Percentiles rank a stretch among this genome's conserved stretches.
Evolutionary conservation across 2,329 filamentous ascomycete genomes (phyloP).

Genomic region (Dryadomyces quercivorus): DNA sequence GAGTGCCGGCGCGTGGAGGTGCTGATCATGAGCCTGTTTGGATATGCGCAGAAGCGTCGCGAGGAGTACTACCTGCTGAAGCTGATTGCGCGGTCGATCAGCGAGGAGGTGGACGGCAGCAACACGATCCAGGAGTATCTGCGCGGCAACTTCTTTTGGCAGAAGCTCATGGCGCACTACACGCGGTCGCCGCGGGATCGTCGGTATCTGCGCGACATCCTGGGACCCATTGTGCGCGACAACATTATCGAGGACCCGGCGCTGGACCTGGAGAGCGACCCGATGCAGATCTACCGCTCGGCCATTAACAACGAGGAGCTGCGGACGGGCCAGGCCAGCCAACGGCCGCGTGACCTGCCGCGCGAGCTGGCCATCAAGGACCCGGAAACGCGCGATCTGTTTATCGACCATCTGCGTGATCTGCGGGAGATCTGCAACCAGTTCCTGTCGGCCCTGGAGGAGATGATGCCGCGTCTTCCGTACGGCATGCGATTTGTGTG

Average conservation of each 20-base stretch:
- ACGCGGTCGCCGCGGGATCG: slow-evolving; percentile 82
- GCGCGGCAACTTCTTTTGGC: slow-evolving; percentile 87
- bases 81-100: slow-evolving; percentile 68
- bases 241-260: slow-evolving; percentile 88
- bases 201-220: slow-evolving; percentile 78
- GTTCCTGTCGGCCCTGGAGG: slow-evolving; percentile 71
- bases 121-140: slow-evolving; percentile 69
- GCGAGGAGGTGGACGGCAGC: slow-evolving; percentile 72
- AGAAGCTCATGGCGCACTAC: slow-evolving; percentile 75
- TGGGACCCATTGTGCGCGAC: slow-evolving; percentile 76
- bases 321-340: slow-evolving; percentile 74
- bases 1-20: slow-evolving; percentile 88
- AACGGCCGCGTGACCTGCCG: slow-evolving; percentile 70
- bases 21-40: slow-evolving; percentile 91
- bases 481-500: slow-evolving; percentile 85
- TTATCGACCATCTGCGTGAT: slow-evolving; percentile 89
- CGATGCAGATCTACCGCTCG: slow-evolving; percentile 91
- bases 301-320: slow-evolving; percentile 97
- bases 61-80: slow-evolving; percentile 97
- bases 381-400: slow-evolving; percentile 79
- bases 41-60: slow-evolving; percentile 89
- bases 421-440: slow-evolving; percentile 90
- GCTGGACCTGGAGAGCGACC: slow-evolving; percentile 89
- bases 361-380: slow-evolving; percentile 94
- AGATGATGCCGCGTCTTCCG: slow-evolving; percentile 76